A percentile compares a stretch with the other conserved stretches of the same genome.
Evolutionary conservation across 2,329 filamentous ascomycete species (phyloP).

Genomic region (Trichoderma sp.): DNA sequence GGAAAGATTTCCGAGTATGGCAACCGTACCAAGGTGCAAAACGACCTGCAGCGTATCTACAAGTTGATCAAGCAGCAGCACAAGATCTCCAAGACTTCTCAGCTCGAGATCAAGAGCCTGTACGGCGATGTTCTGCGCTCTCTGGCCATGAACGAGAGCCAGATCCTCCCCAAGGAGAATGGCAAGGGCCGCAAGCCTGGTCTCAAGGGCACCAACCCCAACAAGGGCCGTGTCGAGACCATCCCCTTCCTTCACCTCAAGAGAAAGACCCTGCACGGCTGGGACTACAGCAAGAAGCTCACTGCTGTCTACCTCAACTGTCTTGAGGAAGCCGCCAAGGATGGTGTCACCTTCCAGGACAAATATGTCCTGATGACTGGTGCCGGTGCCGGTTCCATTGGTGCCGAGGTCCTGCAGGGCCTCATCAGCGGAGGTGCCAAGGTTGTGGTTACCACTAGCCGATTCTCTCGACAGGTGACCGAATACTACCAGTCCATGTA

Average conservation of each 20-base stretch:
- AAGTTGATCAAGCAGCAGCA: slow-evolving; percentile 98
- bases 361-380: slow-evolving; percentile 98
- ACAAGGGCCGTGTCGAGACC: slow-evolving; percentile 92
- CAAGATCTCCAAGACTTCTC: slow-evolving; percentile 93
- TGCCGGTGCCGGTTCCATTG: slow-evolving; percentile 95
- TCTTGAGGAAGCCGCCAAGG: slow-evolving; percentile 80
- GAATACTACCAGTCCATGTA: slow-evolving; percentile 99
- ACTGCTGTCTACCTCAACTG: slow-evolving; percentile 91
- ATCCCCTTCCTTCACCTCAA: slow-evolving; percentile 97
- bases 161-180: slow-evolving; percentile 88
- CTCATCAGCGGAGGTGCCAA: slow-evolving; percentile 95
- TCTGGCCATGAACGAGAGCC: slow-evolving; percentile 94
- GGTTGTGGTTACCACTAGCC: slow-evolving; percentile 93
- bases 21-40: slow-evolving; percentile 96
- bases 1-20: slow-evolving; percentile 99
- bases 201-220: slow-evolving; percentile 52
- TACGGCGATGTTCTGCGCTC: slow-evolving; percentile 94
- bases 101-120: slow-evolving; percentile 91
- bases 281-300: slow-evolving; percentile 99
- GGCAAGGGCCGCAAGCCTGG: slow-evolving; percentile 59
- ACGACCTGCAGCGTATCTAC: slow-evolving; percentile 91
- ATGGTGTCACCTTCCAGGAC: slow-evolving; percentile 86
- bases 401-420: slow-evolving; percentile 92
- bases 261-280: slow-evolving; percentile 87
- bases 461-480: slow-evolving; percentile 94